Evolutionary conservation across 148 eudicot species (phyloP), one percentile per base, ranked within the genome.

Genomic region (Rhododendron kiyosumense): DNA sequence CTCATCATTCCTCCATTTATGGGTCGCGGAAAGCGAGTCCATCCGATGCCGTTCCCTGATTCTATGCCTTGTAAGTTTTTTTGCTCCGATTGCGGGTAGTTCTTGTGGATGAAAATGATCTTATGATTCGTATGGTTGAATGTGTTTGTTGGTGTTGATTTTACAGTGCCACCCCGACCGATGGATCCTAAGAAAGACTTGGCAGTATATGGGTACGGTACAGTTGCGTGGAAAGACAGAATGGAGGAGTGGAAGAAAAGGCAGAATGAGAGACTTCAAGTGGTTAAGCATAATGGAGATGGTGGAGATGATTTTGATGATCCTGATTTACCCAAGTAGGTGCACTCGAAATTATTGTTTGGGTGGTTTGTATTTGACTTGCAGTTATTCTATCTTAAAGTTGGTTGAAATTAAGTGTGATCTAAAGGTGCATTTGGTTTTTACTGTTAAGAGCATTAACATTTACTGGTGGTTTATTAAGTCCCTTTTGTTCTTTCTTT

Each of bases 151-250:
- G 41, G 24, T 45, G 43, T 84, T 73, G 30, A 67, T 45, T 24
- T 85, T 81, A 28, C 83, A 93, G 96, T 92, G 86, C 93, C 94
- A 26, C 96, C 93, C 11, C 90, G 96, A 11, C 90, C 96, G 13
- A 94, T 94, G 96, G 96, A 94, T 87, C 96, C 96, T 43, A 92
- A 94, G 89, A 94, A 94, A 67, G 96, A 94, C 73, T 90, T 94
- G 49, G 96, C 96, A 61, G 93, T 94, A 8, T 94, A 94, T 86
- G 96, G 96, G 15, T 94, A 94, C 71, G 96, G 96, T 15, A 90
- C 92, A 45, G 93, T 94, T 34, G 94, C 96, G 7, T 94, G 96
- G 96, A 94, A 94, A 83, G 94, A 92, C 67, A 91, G 96, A 88
- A 92, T 92, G 94, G 96, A 94, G 83, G 96, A 94, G 51, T 92